phyloP scores from a whole-genome alignment of 1,284 basidiomycete species.

The Rugosomyces carneus region DNA sequence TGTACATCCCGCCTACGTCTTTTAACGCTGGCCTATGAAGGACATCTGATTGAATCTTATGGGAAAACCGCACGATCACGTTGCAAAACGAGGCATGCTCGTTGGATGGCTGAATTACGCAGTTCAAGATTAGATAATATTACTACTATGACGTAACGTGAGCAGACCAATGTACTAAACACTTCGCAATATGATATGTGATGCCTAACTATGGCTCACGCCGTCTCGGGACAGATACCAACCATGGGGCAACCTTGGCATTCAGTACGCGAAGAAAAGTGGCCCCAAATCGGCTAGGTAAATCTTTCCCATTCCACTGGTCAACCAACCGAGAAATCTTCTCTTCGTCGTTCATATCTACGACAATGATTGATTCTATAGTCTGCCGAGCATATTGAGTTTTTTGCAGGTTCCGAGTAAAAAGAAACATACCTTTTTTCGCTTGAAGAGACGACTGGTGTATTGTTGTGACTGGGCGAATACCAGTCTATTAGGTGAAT shows the following conservation, averaged over 20 bases:
- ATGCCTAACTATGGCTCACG: slow-evolving; percentile 6
- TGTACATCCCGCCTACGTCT: background rate
- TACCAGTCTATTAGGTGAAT: slow-evolving; percentile 48
- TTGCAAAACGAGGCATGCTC: background rate
- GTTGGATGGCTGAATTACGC: no score
- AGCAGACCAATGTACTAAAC: no score
- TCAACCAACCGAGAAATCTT: slow-evolving; percentile 57
- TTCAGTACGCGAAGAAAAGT: slow-evolving; percentile 42
- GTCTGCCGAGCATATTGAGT: slow-evolving; percentile 20
- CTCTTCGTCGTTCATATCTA: slow-evolving; percentile 58
- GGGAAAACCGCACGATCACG: background rate
- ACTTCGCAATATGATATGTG: no score
- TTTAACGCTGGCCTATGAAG: background rate
- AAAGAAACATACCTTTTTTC: slow-evolving; percentile 42
- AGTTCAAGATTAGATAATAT: no score
- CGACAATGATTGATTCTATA: slow-evolving; percentile 54
- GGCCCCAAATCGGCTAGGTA: slow-evolving; percentile 41
- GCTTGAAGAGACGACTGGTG: slow-evolving; percentile 43
- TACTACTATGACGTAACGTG: no score
- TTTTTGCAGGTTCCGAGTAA: background rate
- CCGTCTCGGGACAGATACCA: slow-evolving; percentile 38
- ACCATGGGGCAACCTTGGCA: slow-evolving; percentile 44
- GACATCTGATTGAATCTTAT: background rate
- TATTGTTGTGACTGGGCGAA: slow-evolving; percentile 61
- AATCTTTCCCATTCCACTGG: slow-evolving; percentile 56